Conservation (phyloP, 164 flowering plant genomes). For the Chimonanthus praecox region DNA sequence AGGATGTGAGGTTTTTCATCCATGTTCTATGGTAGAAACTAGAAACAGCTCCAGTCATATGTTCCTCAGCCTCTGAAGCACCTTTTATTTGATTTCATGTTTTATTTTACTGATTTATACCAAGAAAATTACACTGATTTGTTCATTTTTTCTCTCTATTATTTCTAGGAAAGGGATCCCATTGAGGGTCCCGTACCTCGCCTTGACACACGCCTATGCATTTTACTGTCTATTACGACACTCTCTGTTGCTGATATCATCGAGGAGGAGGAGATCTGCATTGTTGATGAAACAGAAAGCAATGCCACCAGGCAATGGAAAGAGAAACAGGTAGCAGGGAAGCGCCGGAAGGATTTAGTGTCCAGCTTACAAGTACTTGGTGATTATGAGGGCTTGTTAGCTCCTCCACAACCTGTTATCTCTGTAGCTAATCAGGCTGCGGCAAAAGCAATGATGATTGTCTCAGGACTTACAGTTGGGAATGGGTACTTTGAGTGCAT, state of each 20-base stretch:
- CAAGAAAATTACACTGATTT: neutral
- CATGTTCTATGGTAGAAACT: too few species aligned
- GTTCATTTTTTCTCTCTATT: neutral
- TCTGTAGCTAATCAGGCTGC: conserved; percentile 92
- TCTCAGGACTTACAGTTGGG: conserved; percentile 63
- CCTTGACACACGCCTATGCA: conserved; percentile 76
- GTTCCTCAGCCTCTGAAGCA: neutral
- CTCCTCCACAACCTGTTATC: conserved; percentile 65
- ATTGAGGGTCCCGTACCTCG: conserved; percentile 95
- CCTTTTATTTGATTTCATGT: too few species aligned
- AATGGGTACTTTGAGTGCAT: conserved; percentile 68
- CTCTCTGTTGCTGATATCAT: conserved; percentile 81
- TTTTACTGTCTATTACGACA: conserved; percentile 62
- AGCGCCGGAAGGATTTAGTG: conserved; percentile 58
- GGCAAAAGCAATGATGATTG: conserved; percentile 82
- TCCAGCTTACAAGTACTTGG: conserved; percentile 76
- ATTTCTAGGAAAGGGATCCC: conserved; percentile 79
- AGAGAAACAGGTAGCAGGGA: conserved; percentile 42
- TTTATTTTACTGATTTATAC: too few species aligned
- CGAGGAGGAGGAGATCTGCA: conserved; percentile 65
- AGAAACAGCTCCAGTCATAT: neutral
- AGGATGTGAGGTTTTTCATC: neutral
- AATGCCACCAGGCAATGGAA: conserved; percentile 31
- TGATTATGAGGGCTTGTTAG: conserved; percentile 66
- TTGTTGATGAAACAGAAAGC: conserved; percentile 34